phyloP scores from a whole-genome alignment of 2,329 filamentous ascomycete species.

The Aspergillus novofumigatus region DNA sequence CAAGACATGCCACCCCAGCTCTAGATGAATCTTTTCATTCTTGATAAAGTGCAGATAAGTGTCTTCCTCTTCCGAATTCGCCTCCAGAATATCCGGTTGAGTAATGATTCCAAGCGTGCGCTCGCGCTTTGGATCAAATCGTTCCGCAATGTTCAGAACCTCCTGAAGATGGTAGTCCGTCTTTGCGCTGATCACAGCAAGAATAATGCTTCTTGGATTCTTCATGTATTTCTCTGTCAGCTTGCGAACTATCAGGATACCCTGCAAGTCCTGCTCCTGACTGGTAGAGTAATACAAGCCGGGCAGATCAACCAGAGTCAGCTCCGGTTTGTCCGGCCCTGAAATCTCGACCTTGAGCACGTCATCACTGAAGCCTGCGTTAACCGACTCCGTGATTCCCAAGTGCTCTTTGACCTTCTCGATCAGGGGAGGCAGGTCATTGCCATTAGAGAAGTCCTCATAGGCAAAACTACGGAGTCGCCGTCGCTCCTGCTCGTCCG shows the following conservation, averaged over 20 bases:
- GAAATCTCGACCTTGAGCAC: conserved; percentile 57
- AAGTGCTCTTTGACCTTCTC: conserved; percentile 50
- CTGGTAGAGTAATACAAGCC: conserved; percentile 55
- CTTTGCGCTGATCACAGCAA: conserved; percentile 52
- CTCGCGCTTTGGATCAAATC: conserved; percentile 26
- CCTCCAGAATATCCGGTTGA: conserved; percentile 40
- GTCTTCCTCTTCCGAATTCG: conserved; percentile 33
- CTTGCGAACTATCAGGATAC: conserved; percentile 50
- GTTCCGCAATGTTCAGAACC: conserved; percentile 48
- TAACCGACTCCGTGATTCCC: conserved; percentile 33
- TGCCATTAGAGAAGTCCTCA: conserved; percentile 13
- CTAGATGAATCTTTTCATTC: conserved; percentile 40
- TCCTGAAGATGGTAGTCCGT: conserved; percentile 55
- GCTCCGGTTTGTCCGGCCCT: conserved; percentile 56
- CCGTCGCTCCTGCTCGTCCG: neutral
- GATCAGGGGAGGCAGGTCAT: conserved; percentile 46
- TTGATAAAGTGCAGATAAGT: conserved; percentile 34
- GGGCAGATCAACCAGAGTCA: conserved; percentile 61
- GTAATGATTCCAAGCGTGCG: conserved; percentile 47
- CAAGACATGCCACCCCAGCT: conserved; percentile 49
- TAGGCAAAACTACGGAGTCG: conserved; percentile 7
- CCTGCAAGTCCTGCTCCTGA: conserved; percentile 49
- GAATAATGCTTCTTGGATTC: conserved; percentile 56
- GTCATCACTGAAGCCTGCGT: conserved; percentile 34
- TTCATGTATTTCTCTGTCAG: conserved; percentile 54